phyloP scores from a whole-genome alignment of 495 filamentous ascomycete species.

The Sordaria brevicollis region DNA sequence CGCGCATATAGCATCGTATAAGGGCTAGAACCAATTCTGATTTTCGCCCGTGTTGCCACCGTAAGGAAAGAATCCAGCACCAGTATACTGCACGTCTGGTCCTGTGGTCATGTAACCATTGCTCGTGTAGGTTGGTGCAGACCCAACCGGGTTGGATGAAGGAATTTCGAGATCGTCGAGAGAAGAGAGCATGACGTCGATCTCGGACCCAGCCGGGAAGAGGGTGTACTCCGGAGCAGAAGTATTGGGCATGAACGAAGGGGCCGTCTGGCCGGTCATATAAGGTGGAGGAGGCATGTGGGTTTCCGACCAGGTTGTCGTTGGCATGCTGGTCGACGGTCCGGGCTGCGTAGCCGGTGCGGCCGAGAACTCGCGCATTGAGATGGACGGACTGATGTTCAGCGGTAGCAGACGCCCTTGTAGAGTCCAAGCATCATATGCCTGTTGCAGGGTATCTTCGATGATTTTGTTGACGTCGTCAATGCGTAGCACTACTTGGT shows the following conservation, averaged over 20 bases:
- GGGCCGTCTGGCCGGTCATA: not conserved
- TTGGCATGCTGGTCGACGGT: not conserved
- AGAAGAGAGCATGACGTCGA: not conserved
- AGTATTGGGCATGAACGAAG: not conserved
- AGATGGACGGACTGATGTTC: not conserved
- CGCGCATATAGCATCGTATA: too few relatives aligned
- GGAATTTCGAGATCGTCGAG: not conserved
- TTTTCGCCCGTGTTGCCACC: not conserved
- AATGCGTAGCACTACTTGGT: conserved; percentile 5
- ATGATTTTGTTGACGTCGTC: conserved; percentile 13
- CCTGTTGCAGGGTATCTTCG: conserved; percentile 13
- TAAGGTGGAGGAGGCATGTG: not conserved
- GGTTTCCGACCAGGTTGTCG: not conserved
- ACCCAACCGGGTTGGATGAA: not conserved
- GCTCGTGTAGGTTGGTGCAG: not conserved
- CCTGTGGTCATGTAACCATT: not conserved
- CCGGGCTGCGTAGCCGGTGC: not conserved
- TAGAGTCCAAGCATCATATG: conserved; percentile 11
- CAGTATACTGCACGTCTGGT: not conserved
- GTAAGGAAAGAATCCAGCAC: not conserved
- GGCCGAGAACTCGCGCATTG: not conserved
- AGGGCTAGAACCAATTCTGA: not conserved
- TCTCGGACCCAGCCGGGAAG: not conserved
- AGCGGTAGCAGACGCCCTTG: not conserved
- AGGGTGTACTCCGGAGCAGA: not conserved